A percentile compares a stretch with the other conserved stretches of the same genome.
Conservation (phyloP, 1,284 basidiomycete genomes). For the Ganoderma meredithae region DNA sequence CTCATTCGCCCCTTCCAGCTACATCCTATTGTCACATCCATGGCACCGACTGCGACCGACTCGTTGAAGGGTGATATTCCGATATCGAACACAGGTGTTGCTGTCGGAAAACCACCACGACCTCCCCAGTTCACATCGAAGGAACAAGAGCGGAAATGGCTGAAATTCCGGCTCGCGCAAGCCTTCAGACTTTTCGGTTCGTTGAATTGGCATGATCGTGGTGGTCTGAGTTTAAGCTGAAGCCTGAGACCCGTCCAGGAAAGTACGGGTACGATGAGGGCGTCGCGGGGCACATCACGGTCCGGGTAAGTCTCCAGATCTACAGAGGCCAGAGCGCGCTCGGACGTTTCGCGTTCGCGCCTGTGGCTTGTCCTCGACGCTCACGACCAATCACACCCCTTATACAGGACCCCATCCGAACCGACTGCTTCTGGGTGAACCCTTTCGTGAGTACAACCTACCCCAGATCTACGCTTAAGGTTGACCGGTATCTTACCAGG, state of each 20-base stretch:
- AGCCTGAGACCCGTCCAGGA: slow-evolving; percentile 40
- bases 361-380: not conserved
- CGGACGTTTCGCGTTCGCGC: not conserved
- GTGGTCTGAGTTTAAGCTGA: slow-evolving; percentile 1
- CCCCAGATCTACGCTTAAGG: too few relatives aligned
- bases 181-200: slow-evolving; percentile 58
- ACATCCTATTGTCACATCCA: not conserved
- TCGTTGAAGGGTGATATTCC: not conserved
- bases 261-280: slow-evolving; percentile 67
- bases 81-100: slow-evolving; percentile 3
- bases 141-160: slow-evolving; percentile 53
- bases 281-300: slow-evolving; percentile 70
- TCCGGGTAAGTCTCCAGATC: slow-evolving; percentile 46
- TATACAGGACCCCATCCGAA: slow-evolving; percentile 52
- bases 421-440: slow-evolving; percentile 65
- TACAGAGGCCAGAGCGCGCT: slow-evolving; percentile 19
- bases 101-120: slow-evolving; percentile 21
- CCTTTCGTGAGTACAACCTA: slow-evolving; percentile 45
- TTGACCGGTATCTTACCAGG: slow-evolving; percentile 36
- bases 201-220: slow-evolving; percentile 7
- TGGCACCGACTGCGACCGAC: slow-evolving; percentile 14
- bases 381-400: not conserved
- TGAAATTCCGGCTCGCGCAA: slow-evolving; percentile 62
- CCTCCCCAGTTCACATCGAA: slow-evolving; percentile 47
- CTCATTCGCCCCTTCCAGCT: not conserved